Evolutionary conservation across 2,329 filamentous ascomycete species (phyloP).

Genomic region (Zasmidium cellare): DNA sequence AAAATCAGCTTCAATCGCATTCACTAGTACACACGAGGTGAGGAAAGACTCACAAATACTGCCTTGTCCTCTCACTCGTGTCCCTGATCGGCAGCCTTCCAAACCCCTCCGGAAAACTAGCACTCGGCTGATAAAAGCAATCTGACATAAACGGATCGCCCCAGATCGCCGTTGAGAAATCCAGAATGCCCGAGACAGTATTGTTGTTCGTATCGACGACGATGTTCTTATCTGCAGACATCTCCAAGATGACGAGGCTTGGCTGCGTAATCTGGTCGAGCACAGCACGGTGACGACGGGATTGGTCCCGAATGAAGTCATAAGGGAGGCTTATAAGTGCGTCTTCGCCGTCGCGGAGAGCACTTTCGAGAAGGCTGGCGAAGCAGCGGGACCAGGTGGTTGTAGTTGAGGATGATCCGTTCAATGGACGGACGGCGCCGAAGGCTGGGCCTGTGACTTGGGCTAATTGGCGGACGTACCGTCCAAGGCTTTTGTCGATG

Average conservation of each 20-base stretch:
- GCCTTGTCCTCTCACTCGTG: conserved; percentile 36
- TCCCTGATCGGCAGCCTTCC: conserved; percentile 38
- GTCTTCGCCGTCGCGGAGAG: conserved; percentile 59
- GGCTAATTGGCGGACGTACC: conserved; percentile 44
- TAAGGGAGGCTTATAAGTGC: conserved; percentile 60
- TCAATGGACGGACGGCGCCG: conserved; percentile 38
- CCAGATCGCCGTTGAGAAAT: conserved; percentile 57
- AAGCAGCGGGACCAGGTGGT: conserved; percentile 57
- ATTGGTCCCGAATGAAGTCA: conserved; percentile 52
- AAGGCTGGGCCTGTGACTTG: conserved; percentile 51
- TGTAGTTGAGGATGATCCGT: conserved; percentile 24
- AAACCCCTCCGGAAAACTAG: conserved; percentile 45
- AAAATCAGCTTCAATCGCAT: neutral
- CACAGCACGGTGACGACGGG: conserved; percentile 44
- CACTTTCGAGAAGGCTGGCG: conserved; percentile 51
- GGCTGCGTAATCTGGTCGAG: conserved; percentile 55
- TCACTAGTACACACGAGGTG: no score
- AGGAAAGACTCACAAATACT: conserved; percentile 42
- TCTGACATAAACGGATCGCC: conserved; percentile 58
- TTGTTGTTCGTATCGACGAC: conserved; percentile 47
- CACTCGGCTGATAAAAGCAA: conserved; percentile 45
- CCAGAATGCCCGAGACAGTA: conserved; percentile 52
- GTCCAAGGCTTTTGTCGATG: conserved; percentile 44
- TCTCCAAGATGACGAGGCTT: conserved; percentile 52
- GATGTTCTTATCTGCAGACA: conserved; percentile 51